These are phyloP conservation scores for Chaetomidium leptoderma DNA, from an alignment of 495 filamentous ascomycete genomes.

Conservation along the genomic window DNA sequence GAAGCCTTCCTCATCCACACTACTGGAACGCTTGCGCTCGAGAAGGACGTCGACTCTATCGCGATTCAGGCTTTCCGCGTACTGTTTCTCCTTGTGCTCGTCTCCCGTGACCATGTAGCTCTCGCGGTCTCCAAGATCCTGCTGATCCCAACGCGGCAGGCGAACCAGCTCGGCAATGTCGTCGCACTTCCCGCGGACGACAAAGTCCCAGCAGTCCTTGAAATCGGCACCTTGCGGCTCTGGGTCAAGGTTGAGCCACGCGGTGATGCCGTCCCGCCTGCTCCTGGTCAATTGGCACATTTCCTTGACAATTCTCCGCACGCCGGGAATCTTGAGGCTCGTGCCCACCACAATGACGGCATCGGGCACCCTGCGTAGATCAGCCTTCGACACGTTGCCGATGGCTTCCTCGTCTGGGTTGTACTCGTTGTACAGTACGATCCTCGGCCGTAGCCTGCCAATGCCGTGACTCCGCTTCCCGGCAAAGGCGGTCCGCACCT, in stretches of 20 bases:
- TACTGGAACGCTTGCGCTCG: constrained; percentile 32
- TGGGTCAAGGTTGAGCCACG: constrained; percentile 90
- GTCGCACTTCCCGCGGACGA: constrained; percentile 83
- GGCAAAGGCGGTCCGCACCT: constrained; percentile 66
- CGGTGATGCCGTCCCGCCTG: constrained; percentile 80
- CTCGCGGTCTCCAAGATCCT: constrained; percentile 35
- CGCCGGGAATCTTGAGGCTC: constrained; percentile 89
- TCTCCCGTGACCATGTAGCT: constrained; percentile 39
- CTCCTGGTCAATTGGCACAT: constrained; percentile 76
- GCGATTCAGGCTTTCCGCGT: constrained; percentile 30
- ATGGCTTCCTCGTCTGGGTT: constrained; percentile 96
- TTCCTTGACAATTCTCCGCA: constrained; percentile 81
- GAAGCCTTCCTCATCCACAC: constrained; percentile 20
- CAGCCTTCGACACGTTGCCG: constrained; percentile 77
- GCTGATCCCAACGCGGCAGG: constrained; percentile 73
- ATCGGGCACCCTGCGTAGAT: constrained; percentile 80
- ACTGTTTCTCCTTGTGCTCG: constrained; percentile 36
- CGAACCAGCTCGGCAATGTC: constrained; percentile 72
- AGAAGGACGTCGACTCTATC: constrained; percentile 39
- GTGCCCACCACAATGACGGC: constrained; percentile 93
- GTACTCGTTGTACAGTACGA: constrained; percentile 95
- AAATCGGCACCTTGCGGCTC: constrained; percentile 78
- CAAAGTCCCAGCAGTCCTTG: constrained; percentile 85
- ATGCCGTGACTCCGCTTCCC: constrained; percentile 93
- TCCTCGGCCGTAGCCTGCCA: constrained; percentile 82